Percentiles rank a stretch among this genome's conserved stretches.
These are phyloP conservation scores for Emmonsiellopsis sp. DNA, from an alignment of 2,329 filamentous ascomycete species.

Conservation along the genomic window DNA sequence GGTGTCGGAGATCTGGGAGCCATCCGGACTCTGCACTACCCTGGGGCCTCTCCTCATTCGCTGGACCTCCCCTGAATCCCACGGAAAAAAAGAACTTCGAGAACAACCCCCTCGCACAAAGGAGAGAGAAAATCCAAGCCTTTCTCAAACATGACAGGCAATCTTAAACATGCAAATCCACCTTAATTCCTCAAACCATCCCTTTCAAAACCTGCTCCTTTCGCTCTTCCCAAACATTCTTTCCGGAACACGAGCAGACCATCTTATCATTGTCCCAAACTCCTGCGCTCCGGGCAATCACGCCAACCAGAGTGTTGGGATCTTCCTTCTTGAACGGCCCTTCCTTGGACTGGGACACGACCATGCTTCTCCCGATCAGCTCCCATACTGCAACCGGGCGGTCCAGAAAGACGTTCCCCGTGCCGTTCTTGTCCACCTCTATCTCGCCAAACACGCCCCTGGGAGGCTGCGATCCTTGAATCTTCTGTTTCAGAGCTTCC, in stretches of 20 bases:
- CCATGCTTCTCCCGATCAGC: constrained; percentile 85
- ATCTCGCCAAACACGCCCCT: constrained; percentile 66
- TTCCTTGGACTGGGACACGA: constrained; percentile 63
- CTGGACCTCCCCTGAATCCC: background rate
- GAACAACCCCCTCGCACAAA: background rate
- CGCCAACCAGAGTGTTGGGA: constrained; percentile 76
- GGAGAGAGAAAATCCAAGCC: background rate
- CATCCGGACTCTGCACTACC: too few relatives aligned
- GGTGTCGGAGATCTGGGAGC: too few relatives aligned
- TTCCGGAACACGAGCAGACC: constrained; percentile 93
- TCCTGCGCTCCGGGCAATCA: constrained; percentile 92
- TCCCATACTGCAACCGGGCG: constrained; percentile 86
- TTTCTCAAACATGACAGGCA: background rate
- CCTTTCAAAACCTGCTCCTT: constrained; percentile 81
- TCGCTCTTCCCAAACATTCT: constrained; percentile 96
- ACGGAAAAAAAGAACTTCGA: background rate
- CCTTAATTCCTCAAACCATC: constrained; percentile 57
- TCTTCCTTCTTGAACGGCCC: constrained; percentile 61
- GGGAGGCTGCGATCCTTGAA: constrained; percentile 33
- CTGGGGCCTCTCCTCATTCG: background rate
- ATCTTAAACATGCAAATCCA: background rate
- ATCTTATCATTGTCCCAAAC: constrained; percentile 99
- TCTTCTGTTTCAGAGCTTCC: constrained; percentile 45
- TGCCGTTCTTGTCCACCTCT: constrained; percentile 64
- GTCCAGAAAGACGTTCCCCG: constrained; percentile 73